A percentile compares a stretch with the other conserved stretches of the same genome.
These are phyloP conservation scores for Gigaspora rosea DNA, from an alignment of 192 early-diverging fungal species.

Conservation along the genomic window DNA sequence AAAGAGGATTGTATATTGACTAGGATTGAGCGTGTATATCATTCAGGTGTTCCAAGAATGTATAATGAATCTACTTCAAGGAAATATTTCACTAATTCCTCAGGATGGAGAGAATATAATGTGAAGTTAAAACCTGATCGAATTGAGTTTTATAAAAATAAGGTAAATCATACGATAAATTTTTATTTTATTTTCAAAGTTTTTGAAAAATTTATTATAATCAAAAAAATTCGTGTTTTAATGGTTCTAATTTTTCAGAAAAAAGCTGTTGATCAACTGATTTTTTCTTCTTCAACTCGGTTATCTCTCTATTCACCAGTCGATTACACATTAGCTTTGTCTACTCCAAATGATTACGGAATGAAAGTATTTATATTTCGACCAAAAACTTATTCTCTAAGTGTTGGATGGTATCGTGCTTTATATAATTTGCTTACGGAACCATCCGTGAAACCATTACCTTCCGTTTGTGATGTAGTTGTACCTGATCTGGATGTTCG, in stretches of 20 bases:
- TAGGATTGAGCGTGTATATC: background rate
- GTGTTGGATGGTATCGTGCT: constrained; percentile 42
- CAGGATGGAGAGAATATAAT: constrained; percentile 28
- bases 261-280: constrained; percentile 32
- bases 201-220: background rate
- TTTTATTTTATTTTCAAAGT: background rate
- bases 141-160: constrained; percentile 7
- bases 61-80: background rate
- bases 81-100: background rate
- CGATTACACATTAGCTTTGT: constrained; percentile 42
- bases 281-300: constrained; percentile 24
- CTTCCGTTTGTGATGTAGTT: constrained; percentile 35
- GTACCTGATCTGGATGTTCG: constrained; percentile 46
- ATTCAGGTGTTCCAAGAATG: background rate
- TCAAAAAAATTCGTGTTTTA: background rate
- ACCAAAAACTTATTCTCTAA: constrained; percentile 34
- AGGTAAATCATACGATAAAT: background rate
- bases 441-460: constrained; percentile 27
- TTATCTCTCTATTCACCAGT: constrained; percentile 38
- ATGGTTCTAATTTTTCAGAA: constrained; percentile 31
- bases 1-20: constrained; percentile 19
- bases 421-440: constrained; percentile 35
- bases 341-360: constrained; percentile 25
- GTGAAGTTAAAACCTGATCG: background rate
- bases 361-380: constrained; percentile 37